A percentile compares a stretch with the other conserved stretches of the same genome.
Conservation (phyloP, 23 red algal genomes). For the Gracilaria caudata region DNA sequence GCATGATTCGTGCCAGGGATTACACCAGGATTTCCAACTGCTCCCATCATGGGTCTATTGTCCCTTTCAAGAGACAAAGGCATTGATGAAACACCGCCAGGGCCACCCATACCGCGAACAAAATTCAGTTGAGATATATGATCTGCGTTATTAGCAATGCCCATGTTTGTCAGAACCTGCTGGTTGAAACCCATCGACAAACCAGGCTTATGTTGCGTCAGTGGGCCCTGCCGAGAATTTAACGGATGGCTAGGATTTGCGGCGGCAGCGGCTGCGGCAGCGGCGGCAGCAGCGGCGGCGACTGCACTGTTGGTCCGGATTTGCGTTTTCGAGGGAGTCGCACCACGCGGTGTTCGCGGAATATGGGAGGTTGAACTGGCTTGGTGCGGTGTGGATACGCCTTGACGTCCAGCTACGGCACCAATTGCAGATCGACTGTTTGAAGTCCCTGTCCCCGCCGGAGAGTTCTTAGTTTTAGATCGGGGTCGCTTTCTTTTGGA, state of each 20-base stretch:
- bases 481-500: constrained; percentile 16
- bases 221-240: background rate
- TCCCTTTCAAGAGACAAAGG: background rate
- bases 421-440: background rate
- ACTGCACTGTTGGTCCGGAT: background rate
- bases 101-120: background rate
- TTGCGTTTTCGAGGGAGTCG: background rate
- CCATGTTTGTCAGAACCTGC: constrained; percentile 12
- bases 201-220: background rate
- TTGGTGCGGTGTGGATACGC: background rate
- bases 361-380: background rate
- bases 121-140: constrained; percentile 13
- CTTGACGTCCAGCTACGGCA: background rate
- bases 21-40: constrained; percentile 2
- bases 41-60: background rate
- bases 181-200: constrained; percentile 3
- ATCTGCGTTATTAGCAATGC: constrained; percentile 14
- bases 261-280: constrained; percentile 41
- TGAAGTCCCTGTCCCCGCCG: background rate
- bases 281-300: constrained; percentile 44
- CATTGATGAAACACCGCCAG: background rate
- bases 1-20: constrained; percentile 13
- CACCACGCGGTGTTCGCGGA: background rate
- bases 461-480: constrained; percentile 5
- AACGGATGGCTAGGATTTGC: constrained; percentile 13